These are phyloP conservation scores for Kodamaea alishanica DNA, from an alignment of 1,139 yeast genomes.

Conservation along the genomic window DNA sequence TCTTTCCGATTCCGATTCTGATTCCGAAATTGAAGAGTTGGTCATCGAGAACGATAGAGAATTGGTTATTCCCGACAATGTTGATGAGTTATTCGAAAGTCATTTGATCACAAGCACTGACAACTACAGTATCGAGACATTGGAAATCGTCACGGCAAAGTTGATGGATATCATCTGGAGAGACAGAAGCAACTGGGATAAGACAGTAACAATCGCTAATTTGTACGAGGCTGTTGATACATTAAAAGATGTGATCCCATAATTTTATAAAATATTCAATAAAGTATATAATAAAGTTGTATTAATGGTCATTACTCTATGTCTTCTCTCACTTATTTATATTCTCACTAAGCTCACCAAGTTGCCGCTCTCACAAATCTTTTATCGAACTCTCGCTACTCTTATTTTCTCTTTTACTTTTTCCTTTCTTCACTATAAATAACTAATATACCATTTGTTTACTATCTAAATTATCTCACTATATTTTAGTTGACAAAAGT, in stretches of 20 bases:
- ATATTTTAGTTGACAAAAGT: background rate
- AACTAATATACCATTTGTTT: background rate
- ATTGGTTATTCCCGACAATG: slow-evolving; percentile 28
- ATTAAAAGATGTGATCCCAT: slow-evolving; percentile 3
- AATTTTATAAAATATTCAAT: background rate
- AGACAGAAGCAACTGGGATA: slow-evolving; percentile 64
- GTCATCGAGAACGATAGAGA: slow-evolving; percentile 16
- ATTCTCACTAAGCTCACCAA: too few species aligned
- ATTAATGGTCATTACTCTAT: too few species aligned
- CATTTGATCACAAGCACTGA: slow-evolving; percentile 41
- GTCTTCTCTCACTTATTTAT: too few species aligned
- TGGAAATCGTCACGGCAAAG: slow-evolving; percentile 71
- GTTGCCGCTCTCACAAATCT: too few species aligned
- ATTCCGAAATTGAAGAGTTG: slow-evolving; percentile 23
- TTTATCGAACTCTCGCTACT: too few species aligned
- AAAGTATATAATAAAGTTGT: too few species aligned
- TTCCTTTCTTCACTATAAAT: too few species aligned
- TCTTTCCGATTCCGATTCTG: slow-evolving; percentile 12
- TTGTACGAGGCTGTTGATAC: slow-evolving; percentile 19
- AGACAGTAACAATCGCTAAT: slow-evolving; percentile 37
- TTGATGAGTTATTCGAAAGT: slow-evolving; percentile 25
- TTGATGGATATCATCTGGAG: slow-evolving; percentile 76
- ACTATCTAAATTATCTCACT: background rate
- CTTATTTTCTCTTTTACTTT: too few species aligned
- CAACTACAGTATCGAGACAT: slow-evolving; percentile 57